Conservation (phyloP, 2,329 filamentous ascomycete genomes). For the Neofusicoccum laricinum region DNA sequence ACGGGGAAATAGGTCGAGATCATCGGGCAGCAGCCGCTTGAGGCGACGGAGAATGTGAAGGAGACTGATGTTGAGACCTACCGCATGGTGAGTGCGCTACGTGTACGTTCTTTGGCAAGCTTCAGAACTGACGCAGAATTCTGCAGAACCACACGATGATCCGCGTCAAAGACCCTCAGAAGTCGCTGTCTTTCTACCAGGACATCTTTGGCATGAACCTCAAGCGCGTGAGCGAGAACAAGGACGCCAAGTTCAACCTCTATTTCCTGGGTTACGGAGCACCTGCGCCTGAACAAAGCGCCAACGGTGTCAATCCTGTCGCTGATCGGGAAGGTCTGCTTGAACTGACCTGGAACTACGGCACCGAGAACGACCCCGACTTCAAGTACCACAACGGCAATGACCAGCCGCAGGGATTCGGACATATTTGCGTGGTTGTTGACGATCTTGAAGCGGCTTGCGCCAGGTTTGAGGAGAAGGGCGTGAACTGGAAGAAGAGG, state of each 20-base stretch:
- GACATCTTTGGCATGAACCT: constrained; percentile 87
- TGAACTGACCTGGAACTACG: constrained; percentile 83
- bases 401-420: constrained; percentile 85
- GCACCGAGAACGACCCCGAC: constrained; percentile 77
- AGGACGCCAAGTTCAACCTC: constrained; percentile 74
- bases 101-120: constrained; percentile 46
- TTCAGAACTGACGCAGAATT: not conserved
- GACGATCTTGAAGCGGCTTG: constrained; percentile 89
- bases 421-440: constrained; percentile 84
- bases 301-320: constrained; percentile 56
- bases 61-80: constrained; percentile 74
- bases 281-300: constrained; percentile 48
- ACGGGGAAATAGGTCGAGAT: constrained; percentile 57
- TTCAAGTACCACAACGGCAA: constrained; percentile 95
- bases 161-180: constrained; percentile 69
- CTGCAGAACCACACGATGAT: constrained; percentile 86
- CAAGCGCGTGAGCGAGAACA: constrained; percentile 68
- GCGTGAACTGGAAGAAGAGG: constrained; percentile 91
- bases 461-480: constrained; percentile 75
- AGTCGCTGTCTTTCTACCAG: constrained; percentile 53
- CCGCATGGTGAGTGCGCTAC: constrained; percentile 53
- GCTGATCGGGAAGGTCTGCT: constrained; percentile 77
- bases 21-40: constrained; percentile 67
- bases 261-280: constrained; percentile 83
- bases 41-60: constrained; percentile 68